Base-by-base conservation (phyloP, 768 basidiomycete species). In the Boletellus ananiceps region DNA sequence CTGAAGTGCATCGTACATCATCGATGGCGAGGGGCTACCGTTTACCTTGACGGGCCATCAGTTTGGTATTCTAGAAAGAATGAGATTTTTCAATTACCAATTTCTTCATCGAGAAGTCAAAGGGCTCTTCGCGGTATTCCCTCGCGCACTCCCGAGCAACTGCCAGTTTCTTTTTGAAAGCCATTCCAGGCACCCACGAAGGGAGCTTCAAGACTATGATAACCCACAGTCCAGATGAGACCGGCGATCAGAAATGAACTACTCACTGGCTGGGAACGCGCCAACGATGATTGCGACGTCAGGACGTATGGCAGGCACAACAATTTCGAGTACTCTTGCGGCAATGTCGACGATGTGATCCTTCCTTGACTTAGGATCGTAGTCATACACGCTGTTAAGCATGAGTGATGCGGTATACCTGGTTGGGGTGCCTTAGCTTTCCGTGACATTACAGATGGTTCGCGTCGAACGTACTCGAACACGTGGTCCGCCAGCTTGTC, bases 401-500 rank as follows among this genome's bases (percentile, higher is more conserved):
- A 57, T 32, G 14, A 49, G 19, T 0, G 54, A 36, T 7, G 54
- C 15, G 15, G 56, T 41, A 23, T 56, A 52, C 33, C 56, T 57
- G 15, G 27, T 9, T 9, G 8, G 27, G 7, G 11, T 11, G 29
- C 29, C 29, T 29, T 29, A 11, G 29, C 11, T 29, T 29, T 29
- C 29, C 2, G 8, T 3, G 19, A 19, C 4, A 18, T 50, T 16
- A 47, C 13, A 16, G 21, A 15, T 2, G 9, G 13, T 13, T 27
- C 34, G 3, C n/a, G 15, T 32, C 11, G 21, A 4, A 48, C 49
- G 8, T 36, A 55, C 72, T 67, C 63, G 31, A 63, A 61, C 11
- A 71, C 49, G 31, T 69, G 66, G 18, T 60, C 60, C 6, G 61
- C 47, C 25, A 69, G 51, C 21, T 63, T 54, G 8, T 68, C 63